Evolutionary conservation across 1,284 basidiomycete species (phyloP), one percentile per base, ranked within the genome.

Genomic region (Boletellus deceptivus): DNA sequence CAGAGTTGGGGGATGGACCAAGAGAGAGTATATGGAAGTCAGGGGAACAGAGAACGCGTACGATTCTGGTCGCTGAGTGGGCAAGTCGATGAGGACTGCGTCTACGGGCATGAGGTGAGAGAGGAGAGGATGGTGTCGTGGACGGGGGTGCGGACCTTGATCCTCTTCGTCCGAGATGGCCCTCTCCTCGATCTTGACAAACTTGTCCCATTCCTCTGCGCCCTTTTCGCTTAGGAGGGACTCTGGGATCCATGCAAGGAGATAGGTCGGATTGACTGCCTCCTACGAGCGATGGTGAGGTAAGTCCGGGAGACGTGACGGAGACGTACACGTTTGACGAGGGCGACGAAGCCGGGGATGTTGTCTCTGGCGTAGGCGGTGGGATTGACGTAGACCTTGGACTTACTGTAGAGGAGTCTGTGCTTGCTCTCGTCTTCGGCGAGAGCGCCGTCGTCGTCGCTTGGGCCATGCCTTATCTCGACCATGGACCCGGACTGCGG

Each of bases 11-110:
- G 91, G 86, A 57, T 89, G 84, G 1, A 96, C 86, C 43, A 93
- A 77, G 45, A 98, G 77, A 18, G 93, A 96, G 69, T 98, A 98
- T 57, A 98, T 83, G 16, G 87, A 88, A 0, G 87, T 84, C 43
- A 99, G 65, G 2, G 95, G 90, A 1, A 98, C 85, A 16, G 93
- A 96, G 73, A 98, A 98, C 1, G 96, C 93, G 64, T 98, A 97
- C 18, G 90, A 90, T 67, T 94, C 90, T 7, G 91, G 86, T 48
- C 86, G 73, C 59, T 84, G 82, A 0, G 78, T 79, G 25, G 89
- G 89, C 48, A 89, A 76, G 60, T 89, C 88, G 55, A 91, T 88
- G 29, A 91, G 74, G 38, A 91, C 86, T 17, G 81, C 83, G 64
- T 91, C 89, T 91, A 55, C 22, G 48, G 52, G 39, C 9, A 43